A percentile compares a stretch with the other conserved stretches of the same genome.
Conservation (phyloP, 2,329 filamentous ascomycete species). For the Rhynchosporium agropyri region DNA sequence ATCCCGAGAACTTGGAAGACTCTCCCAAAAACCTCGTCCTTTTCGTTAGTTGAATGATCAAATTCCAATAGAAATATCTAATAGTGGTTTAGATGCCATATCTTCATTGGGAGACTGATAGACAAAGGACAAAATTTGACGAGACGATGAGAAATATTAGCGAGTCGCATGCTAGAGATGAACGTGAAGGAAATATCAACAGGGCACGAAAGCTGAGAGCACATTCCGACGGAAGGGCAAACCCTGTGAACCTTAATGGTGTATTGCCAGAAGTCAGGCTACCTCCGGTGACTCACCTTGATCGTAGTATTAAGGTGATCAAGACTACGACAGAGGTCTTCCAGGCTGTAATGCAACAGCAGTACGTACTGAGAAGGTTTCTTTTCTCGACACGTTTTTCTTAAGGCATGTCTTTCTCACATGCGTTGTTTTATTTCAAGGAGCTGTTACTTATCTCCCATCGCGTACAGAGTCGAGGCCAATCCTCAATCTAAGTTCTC, state of each 20-base stretch:
- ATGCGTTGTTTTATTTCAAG: no score
- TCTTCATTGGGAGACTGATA: slow-evolving; percentile 15
- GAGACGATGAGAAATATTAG: neutral
- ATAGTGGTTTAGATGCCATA: slow-evolving; percentile 25
- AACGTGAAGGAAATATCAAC: neutral
- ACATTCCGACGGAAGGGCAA: no score
- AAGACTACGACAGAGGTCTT: slow-evolving; percentile 46
- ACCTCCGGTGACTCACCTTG: neutral
- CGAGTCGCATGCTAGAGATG: neutral
- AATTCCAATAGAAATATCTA: neutral
- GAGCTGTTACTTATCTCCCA: no score
- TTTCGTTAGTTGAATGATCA: neutral
- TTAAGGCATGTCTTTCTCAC: no score
- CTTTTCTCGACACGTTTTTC: no score
- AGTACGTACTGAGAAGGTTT: neutral
- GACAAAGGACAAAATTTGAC: neutral
- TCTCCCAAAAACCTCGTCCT: neutral
- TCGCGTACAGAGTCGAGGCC: neutral
- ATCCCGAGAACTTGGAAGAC: neutral
- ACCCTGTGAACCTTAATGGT: no score
- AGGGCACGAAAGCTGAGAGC: neutral
- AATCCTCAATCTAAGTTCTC: neutral
- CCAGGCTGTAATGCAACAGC: slow-evolving; percentile 24
- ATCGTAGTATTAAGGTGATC: slow-evolving; percentile 39
- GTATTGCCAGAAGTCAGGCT: no score